phyloP scores from a whole-genome alignment of 805 yeast genomes.

The Kuraishia hungarica region DNA sequence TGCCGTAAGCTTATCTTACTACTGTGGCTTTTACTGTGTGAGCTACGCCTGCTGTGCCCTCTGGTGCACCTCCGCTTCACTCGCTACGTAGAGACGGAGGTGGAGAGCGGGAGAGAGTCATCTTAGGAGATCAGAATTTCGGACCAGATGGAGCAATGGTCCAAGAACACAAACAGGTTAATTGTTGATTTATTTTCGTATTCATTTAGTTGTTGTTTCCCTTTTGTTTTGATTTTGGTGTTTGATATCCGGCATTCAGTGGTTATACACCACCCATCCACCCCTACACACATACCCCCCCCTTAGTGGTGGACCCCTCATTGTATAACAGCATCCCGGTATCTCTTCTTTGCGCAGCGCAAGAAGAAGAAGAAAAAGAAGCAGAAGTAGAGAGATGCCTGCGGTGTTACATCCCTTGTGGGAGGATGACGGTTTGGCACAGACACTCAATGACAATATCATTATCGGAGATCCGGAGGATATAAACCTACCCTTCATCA shows the following conservation, averaged over 20 bases:
- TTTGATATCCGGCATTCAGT: too few relatives aligned
- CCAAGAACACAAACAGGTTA: background rate
- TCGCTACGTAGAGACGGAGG: background rate
- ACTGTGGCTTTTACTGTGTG: background rate
- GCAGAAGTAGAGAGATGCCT: background rate
- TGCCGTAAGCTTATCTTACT: background rate
- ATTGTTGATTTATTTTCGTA: background rate
- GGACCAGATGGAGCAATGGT: background rate
- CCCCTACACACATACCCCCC: background rate
- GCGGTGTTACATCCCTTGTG: background rate
- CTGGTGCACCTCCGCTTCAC: background rate
- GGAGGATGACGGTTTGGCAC: background rate
- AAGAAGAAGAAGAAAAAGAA: too few relatives aligned
- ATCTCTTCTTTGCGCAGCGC: too few relatives aligned
- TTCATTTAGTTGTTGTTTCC: background rate
- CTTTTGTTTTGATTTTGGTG: background rate
- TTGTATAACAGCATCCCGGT: too few relatives aligned
- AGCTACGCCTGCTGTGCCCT: background rate
- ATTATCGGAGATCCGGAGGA: conserved; percentile 5
- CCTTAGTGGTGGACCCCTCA: too few relatives aligned
- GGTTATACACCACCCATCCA: too few relatives aligned
- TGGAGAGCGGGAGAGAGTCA: background rate
- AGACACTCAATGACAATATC: background rate
- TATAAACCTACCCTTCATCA: conserved; percentile 8
- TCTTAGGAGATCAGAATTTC: background rate